phyloP scores from a whole-genome alignment of 139 green algal genomes.

The Microglena sp. region DNA sequence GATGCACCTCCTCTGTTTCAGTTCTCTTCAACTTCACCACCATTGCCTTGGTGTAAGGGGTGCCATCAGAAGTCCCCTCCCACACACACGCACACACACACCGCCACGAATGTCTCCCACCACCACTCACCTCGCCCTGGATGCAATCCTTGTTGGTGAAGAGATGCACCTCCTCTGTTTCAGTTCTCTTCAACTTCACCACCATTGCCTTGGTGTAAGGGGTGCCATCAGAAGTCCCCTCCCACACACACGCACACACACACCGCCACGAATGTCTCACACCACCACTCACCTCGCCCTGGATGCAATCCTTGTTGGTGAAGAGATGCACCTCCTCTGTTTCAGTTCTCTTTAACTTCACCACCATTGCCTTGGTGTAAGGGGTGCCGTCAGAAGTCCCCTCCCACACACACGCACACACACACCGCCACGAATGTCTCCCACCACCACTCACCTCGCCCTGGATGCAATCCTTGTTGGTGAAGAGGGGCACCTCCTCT shows the following conservation, averaged over 20 bases:
- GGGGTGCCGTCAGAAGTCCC: slow-evolving; percentile 25
- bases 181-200: slow-evolving; percentile 37
- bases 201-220: slow-evolving; percentile 34
- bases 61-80: too few relatives aligned
- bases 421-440: too few relatives aligned
- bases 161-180: slow-evolving; percentile 61
- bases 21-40: slow-evolving; percentile 35
- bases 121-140: slow-evolving; percentile 56
- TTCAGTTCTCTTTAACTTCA: slow-evolving; percentile 38
- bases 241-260: too few relatives aligned
- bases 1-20: slow-evolving; percentile 56
- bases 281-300: too few relatives aligned
- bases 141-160: slow-evolving; percentile 67
- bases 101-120: too few relatives aligned
- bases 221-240: slow-evolving; percentile 25
- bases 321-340: slow-evolving; percentile 69
- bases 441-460: too few relatives aligned
- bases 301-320: slow-evolving; percentile 58
- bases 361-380: slow-evolving; percentile 34
- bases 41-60: slow-evolving; percentile 35
- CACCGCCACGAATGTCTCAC: too few relatives aligned
- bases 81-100: too few relatives aligned
- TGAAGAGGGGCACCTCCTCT: slow-evolving; percentile 70
- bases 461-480: slow-evolving; percentile 56
- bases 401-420: too few relatives aligned